Percentiles rank a stretch among this genome's conserved stretches.
Evolutionary conservation across 2,329 filamentous ascomycete genomes (phyloP).

Genomic region (Emericellopsis cladophorae): DNA sequence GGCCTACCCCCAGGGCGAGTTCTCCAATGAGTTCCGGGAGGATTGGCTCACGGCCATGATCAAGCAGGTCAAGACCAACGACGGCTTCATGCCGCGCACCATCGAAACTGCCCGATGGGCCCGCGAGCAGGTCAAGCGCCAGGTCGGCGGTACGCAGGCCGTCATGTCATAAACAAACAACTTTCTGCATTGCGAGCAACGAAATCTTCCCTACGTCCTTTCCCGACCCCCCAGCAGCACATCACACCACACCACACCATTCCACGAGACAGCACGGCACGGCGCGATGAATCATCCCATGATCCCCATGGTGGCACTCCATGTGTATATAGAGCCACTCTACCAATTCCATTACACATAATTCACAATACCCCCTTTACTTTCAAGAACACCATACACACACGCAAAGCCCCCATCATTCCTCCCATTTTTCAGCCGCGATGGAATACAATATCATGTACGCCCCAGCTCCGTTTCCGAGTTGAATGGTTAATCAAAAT

Average conservation of each 20-base stretch:
- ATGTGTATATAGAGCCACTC: constrained; percentile 25
- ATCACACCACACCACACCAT: constrained; percentile 15
- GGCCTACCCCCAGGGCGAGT: constrained; percentile 82
- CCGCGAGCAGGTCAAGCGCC: constrained; percentile 92
- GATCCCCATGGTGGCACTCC: constrained; percentile 21
- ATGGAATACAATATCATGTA: constrained; percentile 19
- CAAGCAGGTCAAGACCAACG: constrained; percentile 81
- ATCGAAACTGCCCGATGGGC: constrained; percentile 95
- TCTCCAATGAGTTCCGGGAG: constrained; percentile 71
- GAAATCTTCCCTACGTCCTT: background rate
- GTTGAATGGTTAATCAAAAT: constrained; percentile 15
- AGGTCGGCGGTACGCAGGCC: constrained; percentile 43
- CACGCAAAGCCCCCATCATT: constrained; percentile 6
- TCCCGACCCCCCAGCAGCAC: constrained; percentile 1
- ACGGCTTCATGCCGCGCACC: constrained; percentile 74
- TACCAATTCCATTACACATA: constrained; percentile 15
- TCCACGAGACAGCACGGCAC: constrained; percentile 4
- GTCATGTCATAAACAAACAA: constrained; percentile 31
- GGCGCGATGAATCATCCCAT: constrained; percentile 1
- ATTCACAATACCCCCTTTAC: constrained; percentile 19
- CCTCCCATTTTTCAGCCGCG: constrained; percentile 2
- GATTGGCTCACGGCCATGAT: constrained; percentile 87
- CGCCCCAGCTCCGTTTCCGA: background rate
- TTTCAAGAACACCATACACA: constrained; percentile 13
- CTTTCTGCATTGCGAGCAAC: background rate